Evolutionary conservation across 352 stramenopile genomes (phyloP).

Genomic region (Phytophthora aleatoria): DNA sequence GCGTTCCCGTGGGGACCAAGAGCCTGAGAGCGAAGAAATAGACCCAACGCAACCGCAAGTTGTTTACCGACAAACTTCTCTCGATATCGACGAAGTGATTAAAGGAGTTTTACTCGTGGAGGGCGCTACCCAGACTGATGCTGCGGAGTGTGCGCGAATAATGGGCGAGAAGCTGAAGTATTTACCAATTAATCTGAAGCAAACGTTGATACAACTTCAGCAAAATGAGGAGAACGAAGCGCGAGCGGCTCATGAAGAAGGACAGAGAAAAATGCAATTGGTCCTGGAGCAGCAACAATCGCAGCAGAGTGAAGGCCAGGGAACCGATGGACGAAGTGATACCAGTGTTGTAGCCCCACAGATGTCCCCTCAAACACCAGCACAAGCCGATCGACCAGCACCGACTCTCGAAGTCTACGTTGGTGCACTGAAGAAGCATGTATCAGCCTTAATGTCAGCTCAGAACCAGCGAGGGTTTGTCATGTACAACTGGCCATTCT

Average conservation of each 20-base stretch:
- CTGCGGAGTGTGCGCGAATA: constrained; percentile 39
- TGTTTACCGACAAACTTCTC: constrained; percentile 10
- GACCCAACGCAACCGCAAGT: constrained; percentile 16
- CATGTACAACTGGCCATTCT: constrained; percentile 65
- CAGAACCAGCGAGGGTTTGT: constrained; percentile 45
- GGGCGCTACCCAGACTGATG: constrained; percentile 39
- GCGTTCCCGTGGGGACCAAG: constrained; percentile 3
- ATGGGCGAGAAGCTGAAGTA: constrained; percentile 54
- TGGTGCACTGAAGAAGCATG: constrained; percentile 18
- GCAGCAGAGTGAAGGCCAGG: constrained; percentile 22
- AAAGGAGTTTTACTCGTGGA: constrained; percentile 56
- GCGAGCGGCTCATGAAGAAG: constrained; percentile 21
- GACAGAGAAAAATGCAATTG: constrained; percentile 11
- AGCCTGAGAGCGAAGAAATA: constrained; percentile 15
- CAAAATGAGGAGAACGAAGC: constrained; percentile 24
- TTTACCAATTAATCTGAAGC: constrained; percentile 44
- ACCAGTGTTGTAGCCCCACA: not conserved
- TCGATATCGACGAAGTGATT: constrained; percentile 58
- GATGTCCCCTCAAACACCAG: not conserved
- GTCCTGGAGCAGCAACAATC: constrained; percentile 12
- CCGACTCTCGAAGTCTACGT: constrained; percentile 27
- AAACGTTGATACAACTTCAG: constrained; percentile 28
- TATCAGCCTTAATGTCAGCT: constrained; percentile 18
- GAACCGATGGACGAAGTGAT: constrained; percentile 16
- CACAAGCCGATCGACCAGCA: constrained; percentile 1